Evolutionary conservation across 768 basidiomycete genomes (phyloP).

Genomic region (Rhodotorula graminis): DNA sequence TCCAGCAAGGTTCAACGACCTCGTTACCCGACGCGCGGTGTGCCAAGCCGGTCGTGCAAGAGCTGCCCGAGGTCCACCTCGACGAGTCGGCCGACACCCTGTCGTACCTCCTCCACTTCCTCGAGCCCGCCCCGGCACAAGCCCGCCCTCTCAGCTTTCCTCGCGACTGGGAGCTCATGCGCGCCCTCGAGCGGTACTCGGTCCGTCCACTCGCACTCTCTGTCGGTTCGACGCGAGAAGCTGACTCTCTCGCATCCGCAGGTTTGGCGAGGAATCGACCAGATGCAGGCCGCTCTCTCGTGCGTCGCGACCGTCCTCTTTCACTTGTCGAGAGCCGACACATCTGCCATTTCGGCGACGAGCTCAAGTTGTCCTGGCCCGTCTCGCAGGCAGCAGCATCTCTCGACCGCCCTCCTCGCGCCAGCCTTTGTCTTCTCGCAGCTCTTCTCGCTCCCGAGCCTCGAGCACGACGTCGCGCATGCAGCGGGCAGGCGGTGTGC

Average conservation of each 20-base stretch:
- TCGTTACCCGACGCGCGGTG: no score
- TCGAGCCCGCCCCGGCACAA: neutral
- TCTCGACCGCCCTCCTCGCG: neutral
- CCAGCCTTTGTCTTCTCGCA: conserved; percentile 11
- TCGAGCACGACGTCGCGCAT: neutral
- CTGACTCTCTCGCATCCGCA: neutral
- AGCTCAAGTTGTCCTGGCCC: no score
- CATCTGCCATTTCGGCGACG: no score
- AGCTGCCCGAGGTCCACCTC: neutral
- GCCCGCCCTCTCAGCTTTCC: neutral
- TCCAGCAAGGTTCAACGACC: no score
- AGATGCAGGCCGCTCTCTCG: neutral
- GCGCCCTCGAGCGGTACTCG: neutral
- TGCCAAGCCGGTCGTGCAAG: no score
- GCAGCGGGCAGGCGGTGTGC: neutral
- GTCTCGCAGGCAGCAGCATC: neutral
- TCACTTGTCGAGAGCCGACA: no score
- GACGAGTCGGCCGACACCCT: neutral
- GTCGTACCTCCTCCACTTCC: neutral
- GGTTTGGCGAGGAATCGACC: conserved; percentile 4
- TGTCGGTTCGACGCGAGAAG: no score
- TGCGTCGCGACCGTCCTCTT: no score
- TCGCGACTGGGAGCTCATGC: conserved; percentile 9
- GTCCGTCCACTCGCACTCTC: neutral
- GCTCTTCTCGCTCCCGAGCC: neutral